Base-by-base conservation (phyloP, 495 filamentous ascomycete genomes). In the Penicillium longicatenatum region DNA sequence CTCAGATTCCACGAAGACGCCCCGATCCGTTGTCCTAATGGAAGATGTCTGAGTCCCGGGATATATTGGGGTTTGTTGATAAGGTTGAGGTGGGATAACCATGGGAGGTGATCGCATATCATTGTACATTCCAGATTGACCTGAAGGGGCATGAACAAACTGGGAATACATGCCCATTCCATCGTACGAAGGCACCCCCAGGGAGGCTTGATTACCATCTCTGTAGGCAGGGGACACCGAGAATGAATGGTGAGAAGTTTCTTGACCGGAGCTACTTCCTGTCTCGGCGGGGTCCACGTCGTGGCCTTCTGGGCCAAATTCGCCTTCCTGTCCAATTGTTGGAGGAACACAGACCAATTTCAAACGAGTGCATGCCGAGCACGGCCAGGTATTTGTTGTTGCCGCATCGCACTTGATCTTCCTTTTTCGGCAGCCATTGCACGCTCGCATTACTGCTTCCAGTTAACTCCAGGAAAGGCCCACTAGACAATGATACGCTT, bases 301-400 rank as follows among this genome's bases (percentile, higher is more conserved):
- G 42, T 69, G 72, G 12, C 53, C 61, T 8, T 66, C 82, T 48
- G 77, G 67, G 33, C 78, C 68, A 63, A 82, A 87, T 35, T 90
- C 90, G 52, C 89, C 85, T 63, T 98, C 93, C 67, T 94, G 91
- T 54, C 84, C 86, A 47, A 95, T 86, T 52, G 91, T 93, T 4
- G 94, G 94, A 49, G 93, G 92, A 35, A 96, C 88, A 69, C 94
- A 99, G 59, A 93, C 89, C 58, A 97, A 79, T 75, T 97, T 97
- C 52, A 98, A 78, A 48, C 94, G 87, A 50, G 90, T 86, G 70
- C 94, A 99, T 37, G 94, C 91, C 54, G 92, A 92, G 69, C 94
- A 99, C 11, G 94, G 94, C 94, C 94, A 99, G 24, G 92, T 89
- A 74, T 99, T 98, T 17, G 93, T 97, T 21, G 94, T 97, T 20